Evolutionary conservation across 1,284 basidiomycete species (phyloP).

Genomic region (Porphyrellus sp.): DNA sequence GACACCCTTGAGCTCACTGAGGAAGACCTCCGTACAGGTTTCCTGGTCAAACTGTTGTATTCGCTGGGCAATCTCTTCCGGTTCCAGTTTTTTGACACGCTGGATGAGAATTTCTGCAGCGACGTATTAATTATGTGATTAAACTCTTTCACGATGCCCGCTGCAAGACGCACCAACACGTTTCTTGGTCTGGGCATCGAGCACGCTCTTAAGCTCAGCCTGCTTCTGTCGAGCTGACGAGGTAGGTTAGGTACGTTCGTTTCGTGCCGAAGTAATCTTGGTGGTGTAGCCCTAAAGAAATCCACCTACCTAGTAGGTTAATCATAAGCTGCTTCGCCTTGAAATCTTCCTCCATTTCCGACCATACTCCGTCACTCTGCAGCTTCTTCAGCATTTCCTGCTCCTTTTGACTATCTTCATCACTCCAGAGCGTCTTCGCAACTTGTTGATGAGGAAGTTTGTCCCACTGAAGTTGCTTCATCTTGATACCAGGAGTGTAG

Average conservation of each 20-base stretch:
- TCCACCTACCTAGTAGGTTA: constrained; percentile 64
- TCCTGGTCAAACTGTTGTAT: constrained; percentile 84
- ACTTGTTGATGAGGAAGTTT: constrained; percentile 86
- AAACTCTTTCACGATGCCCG: not conserved
- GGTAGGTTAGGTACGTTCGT: not conserved
- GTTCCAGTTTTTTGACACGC: constrained; percentile 75
- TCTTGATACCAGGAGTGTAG: constrained; percentile 83
- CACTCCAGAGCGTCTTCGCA: constrained; percentile 81
- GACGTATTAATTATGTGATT: not conserved
- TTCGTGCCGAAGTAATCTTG: not conserved
- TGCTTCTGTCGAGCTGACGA: constrained; percentile 69
- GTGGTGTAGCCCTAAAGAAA: not conserved
- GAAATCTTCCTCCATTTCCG: constrained; percentile 97
- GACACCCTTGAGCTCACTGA: constrained; percentile 82
- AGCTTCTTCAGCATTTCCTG: constrained; percentile 77
- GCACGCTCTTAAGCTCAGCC: constrained; percentile 86
- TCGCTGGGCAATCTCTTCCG: constrained; percentile 79
- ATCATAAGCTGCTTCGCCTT: constrained; percentile 94
- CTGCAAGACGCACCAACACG: constrained; percentile 67
- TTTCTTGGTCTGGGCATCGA: constrained; percentile 87
- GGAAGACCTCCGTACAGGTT: constrained; percentile 83
- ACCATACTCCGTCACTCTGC: constrained; percentile 84
- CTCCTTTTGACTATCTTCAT: constrained; percentile 68
- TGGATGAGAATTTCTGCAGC: constrained; percentile 83
- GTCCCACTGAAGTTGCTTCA: constrained; percentile 99